A percentile compares a stretch with the other conserved stretches of the same genome.
Evolutionary conservation across 2,329 filamentous ascomycete species (phyloP).

Genomic region (Talaromyces piceae): DNA sequence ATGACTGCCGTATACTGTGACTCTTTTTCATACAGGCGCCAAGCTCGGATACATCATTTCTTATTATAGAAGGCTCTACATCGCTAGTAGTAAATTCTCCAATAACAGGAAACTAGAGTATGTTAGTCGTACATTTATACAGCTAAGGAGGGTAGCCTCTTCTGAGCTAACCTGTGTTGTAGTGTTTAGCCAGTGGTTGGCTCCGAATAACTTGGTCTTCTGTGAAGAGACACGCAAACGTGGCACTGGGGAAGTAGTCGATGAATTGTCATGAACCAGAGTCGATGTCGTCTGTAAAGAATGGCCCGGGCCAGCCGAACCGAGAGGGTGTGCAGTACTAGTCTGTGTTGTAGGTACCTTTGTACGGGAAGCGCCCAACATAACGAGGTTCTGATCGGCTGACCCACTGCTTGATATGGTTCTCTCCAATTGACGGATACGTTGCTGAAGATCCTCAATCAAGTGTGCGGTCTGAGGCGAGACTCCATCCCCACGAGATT

Average conservation of each 20-base stretch:
- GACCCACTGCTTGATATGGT: background rate
- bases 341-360: background rate
- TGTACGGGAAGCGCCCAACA: background rate
- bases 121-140: background rate
- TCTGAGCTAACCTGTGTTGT: background rate
- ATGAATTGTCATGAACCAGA: background rate
- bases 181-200: slow-evolving; percentile 7
- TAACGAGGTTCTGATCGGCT: background rate
- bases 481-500: background rate
- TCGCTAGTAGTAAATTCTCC: slow-evolving; percentile 2
- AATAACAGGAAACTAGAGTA: slow-evolving; percentile 6
- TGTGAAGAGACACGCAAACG: background rate
- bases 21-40: background rate
- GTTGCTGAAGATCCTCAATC: slow-evolving; percentile 7
- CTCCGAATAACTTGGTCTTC: slow-evolving; percentile 4
- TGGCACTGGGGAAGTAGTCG: background rate
- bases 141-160: background rate
- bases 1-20: background rate
- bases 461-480: slow-evolving; percentile 1
- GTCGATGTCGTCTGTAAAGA: background rate
- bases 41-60: background rate
- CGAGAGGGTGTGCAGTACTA: background rate
- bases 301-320: background rate
- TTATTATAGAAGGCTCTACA: background rate
- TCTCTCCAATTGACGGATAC: slow-evolving; percentile 3